These are phyloP conservation scores for Apiospora phragmitis DNA, from an alignment of 2,329 filamentous ascomycete species.

Conservation along the genomic window DNA sequence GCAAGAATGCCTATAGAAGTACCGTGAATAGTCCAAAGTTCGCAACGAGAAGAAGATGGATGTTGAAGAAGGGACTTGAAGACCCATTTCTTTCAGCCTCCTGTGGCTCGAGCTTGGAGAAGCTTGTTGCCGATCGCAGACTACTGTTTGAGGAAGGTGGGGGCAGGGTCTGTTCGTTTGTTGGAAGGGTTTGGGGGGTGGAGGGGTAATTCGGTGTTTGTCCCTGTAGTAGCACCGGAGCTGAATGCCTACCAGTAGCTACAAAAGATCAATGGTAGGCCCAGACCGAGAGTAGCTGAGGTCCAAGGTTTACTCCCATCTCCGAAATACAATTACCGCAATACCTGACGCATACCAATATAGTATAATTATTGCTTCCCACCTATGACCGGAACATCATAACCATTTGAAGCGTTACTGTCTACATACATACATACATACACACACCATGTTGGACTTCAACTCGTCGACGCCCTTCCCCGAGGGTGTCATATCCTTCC, in stretches of 20 bases:
- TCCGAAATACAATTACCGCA: not conserved
- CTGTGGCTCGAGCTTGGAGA: not conserved
- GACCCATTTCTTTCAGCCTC: not conserved
- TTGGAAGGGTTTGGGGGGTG: not conserved
- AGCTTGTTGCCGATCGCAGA: not conserved
- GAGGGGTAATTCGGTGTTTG: not conserved
- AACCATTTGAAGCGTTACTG: not conserved
- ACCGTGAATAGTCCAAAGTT: not conserved
- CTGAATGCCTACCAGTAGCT: not conserved
- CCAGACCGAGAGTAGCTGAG: not conserved
- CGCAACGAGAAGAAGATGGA: not conserved
- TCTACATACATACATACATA: not conserved
- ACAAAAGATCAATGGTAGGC: not conserved
- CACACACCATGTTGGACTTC: constrained; percentile 54
- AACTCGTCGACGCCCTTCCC: constrained; percentile 67
- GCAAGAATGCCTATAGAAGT: not conserved
- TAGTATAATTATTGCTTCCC: no score
- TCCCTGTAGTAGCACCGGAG: not conserved
- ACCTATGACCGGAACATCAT: not conserved
- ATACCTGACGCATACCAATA: no score
- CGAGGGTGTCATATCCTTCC: constrained; percentile 78
- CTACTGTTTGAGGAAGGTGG: constrained; percentile 6
- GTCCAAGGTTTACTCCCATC: not conserved
- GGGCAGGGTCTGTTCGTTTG: constrained; percentile 1
- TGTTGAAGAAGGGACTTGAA: not conserved